Percentiles rank a stretch among this genome's conserved stretches.
These are phyloP conservation scores for Metarhizium humberi DNA, from an alignment of 2,329 filamentous ascomycete species.

Conservation along the genomic window DNA sequence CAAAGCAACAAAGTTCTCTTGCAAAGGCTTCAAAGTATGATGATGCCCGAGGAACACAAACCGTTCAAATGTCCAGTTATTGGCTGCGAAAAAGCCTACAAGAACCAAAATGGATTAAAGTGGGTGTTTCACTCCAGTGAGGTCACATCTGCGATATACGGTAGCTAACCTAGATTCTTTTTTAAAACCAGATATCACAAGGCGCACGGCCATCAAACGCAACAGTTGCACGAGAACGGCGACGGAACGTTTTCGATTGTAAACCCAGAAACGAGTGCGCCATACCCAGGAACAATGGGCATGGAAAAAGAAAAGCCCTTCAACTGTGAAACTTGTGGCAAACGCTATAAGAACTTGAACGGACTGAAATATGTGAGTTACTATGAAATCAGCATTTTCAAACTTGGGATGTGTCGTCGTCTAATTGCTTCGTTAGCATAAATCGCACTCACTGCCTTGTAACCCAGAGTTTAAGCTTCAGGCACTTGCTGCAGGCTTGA, in stretches of 20 bases:
- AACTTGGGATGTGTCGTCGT: constrained; percentile 5
- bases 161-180: not conserved
- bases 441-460: constrained; percentile 78
- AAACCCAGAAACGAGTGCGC: constrained; percentile 86
- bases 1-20: constrained; percentile 56
- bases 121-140: constrained; percentile 34
- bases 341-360: constrained; percentile 98
- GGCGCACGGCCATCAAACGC: constrained; percentile 88
- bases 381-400: not conserved
- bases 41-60: constrained; percentile 83
- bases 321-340: constrained; percentile 92
- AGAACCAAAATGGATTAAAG: constrained; percentile 98
- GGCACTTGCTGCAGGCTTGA: constrained; percentile 34
- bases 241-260: constrained; percentile 98
- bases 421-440: constrained; percentile 44
- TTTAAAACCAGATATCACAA: constrained; percentile 50
- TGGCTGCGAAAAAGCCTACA: constrained; percentile 98
- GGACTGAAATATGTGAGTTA: constrained; percentile 81
- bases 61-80: constrained; percentile 97
- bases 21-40: constrained; percentile 49
- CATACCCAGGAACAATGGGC: constrained; percentile 92
- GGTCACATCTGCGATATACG: too few species aligned
- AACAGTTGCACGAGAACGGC: constrained; percentile 91
- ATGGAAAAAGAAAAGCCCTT: constrained; percentile 99
- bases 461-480: constrained; percentile 64